These are phyloP conservation scores for Escovopsis sp. DNA, from an alignment of 2,329 filamentous ascomycete species.

Conservation along the genomic window DNA sequence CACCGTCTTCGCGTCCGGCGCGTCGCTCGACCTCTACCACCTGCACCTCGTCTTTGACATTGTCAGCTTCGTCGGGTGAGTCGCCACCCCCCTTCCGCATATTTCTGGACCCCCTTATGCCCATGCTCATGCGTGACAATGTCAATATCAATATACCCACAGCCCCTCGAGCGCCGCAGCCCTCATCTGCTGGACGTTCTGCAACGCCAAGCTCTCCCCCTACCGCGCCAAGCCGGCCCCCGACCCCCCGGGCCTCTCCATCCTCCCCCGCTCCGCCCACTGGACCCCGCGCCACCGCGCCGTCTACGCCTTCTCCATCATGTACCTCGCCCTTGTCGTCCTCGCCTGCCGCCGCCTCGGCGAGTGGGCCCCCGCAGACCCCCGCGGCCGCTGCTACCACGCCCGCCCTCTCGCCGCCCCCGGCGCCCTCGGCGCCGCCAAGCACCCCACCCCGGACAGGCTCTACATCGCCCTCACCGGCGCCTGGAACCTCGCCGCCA, in stretches of 20 bases:
- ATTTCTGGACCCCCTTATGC: not conserved
- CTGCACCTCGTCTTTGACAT: constrained; percentile 19
- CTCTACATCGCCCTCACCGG: constrained; percentile 11
- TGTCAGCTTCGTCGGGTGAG: constrained; percentile 18
- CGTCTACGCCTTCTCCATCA: constrained; percentile 13
- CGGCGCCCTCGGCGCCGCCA: not conserved
- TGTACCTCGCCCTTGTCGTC: constrained; percentile 16
- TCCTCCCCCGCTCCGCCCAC: constrained; percentile 3
- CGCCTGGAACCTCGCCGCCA: constrained; percentile 9
- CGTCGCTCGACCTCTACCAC: constrained; percentile 17
- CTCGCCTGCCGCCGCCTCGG: constrained; percentile 14
- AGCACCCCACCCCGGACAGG: constrained; percentile 14
- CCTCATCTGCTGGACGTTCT: constrained; percentile 18
- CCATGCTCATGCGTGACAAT: not conserved
- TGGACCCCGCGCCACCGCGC: constrained; percentile 12
- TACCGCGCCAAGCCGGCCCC: not conserved
- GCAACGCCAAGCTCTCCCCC: constrained; percentile 8
- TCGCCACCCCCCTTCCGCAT: not conserved
- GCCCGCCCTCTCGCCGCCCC: constrained; percentile 7
- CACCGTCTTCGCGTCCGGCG: constrained; percentile 12
- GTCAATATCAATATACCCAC: not conserved
- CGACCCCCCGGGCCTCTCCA: not conserved
- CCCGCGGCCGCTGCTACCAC: constrained; percentile 15
- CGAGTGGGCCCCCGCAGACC: constrained; percentile 11
- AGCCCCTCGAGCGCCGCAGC: constrained; percentile 14